Percentiles rank a stretch among this genome's conserved stretches.
Conservation (phyloP, 83 land plant species). For the Larix sibirica region DNA sequence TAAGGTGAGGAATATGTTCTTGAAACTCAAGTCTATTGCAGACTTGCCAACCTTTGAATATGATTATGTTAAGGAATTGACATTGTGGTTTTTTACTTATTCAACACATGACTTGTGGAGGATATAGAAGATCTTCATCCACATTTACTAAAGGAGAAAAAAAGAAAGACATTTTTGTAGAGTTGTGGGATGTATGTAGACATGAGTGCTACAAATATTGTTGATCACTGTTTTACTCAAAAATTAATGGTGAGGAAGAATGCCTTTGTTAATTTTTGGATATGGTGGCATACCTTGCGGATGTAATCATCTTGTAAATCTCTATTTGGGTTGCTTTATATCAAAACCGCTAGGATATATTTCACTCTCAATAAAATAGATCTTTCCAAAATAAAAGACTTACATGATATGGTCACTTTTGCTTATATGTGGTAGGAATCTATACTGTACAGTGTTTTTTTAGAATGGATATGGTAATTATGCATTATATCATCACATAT, state of each 20-base stretch:
- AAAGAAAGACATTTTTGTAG: constrained; percentile 81
- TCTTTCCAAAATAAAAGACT: neutral
- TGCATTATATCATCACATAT: neutral
- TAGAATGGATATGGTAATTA: neutral
- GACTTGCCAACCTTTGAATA: neutral
- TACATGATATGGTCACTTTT: neutral
- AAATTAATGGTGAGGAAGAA: constrained; percentile 70
- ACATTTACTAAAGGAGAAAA: constrained; percentile 47
- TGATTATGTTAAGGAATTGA: neutral
- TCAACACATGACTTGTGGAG: constrained; percentile 70
- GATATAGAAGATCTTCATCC: constrained; percentile 54
- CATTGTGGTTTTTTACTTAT: constrained; percentile 5
- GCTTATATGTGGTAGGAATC: neutral
- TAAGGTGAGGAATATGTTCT: constrained; percentile 43
- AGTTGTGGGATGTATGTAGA: constrained; percentile 90
- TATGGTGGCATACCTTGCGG: neutral
- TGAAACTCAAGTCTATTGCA: neutral
- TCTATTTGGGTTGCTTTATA: neutral
- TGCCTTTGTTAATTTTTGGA: neutral
- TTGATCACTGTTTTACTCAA: constrained; percentile 78
- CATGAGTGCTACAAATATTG: constrained; percentile 89
- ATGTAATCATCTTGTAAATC: neutral
- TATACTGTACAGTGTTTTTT: neutral
- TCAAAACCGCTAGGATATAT: neutral
- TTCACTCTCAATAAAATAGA: neutral